phyloP scores from a whole-genome alignment of 768 basidiomycete genomes.

The Kwoniella sp. region DNA sequence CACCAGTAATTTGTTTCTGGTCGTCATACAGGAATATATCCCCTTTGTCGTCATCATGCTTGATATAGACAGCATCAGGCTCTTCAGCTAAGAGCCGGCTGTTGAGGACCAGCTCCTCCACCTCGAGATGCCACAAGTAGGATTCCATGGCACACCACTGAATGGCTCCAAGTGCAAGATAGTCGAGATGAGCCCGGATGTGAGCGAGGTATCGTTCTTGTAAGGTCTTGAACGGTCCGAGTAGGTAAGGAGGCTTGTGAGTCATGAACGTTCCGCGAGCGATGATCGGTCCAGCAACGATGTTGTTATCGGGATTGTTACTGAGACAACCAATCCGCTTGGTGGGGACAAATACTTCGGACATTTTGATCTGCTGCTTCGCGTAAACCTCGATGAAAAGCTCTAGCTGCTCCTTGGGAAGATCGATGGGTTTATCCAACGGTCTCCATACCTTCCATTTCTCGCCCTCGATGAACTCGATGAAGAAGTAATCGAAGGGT shows the following conservation, averaged over 20 bases:
- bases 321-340: conserved; percentile 3
- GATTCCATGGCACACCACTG: not conserved
- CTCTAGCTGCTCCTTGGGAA: conserved; percentile 1
- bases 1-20: conserved; percentile 32
- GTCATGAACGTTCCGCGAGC: not conserved
- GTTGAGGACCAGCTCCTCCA: conserved; percentile 6
- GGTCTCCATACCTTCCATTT: no score
- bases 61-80: conserved; percentile 24
- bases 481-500: conserved; percentile 21
- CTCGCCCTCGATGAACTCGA: conserved; percentile 7
- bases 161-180: conserved; percentile 3
- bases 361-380: conserved; percentile 1
- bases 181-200: conserved; percentile 12
- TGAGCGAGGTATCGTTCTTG: conserved; percentile 22
- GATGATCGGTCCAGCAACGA: not conserved
- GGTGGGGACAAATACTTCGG: not conserved
- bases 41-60: conserved; percentile 38
- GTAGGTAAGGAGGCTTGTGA: conserved; percentile 17
- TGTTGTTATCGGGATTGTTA: no score
- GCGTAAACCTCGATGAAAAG: conserved; percentile 3
- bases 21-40: conserved; percentile 47
- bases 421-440: not conserved
- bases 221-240: conserved; percentile 24
- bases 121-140: conserved; percentile 19
- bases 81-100: not conserved